phyloP scores from a whole-genome alignment of 228 moss, liverwort and hornwort genomes.

The Sphagnum fallax region DNA sequence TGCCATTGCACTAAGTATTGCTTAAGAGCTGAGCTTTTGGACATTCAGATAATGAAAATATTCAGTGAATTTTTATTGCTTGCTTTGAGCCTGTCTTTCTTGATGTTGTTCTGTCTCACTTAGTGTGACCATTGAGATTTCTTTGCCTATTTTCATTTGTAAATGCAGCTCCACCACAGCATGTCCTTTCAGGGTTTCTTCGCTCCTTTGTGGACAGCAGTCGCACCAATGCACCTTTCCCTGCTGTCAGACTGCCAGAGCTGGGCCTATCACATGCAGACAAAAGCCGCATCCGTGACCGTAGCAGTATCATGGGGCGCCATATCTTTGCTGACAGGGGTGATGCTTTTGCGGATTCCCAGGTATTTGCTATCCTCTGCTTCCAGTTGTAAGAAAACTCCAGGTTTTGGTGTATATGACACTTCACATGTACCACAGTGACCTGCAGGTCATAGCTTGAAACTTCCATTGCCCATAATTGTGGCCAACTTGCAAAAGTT shows the following conservation, averaged over 20 bases:
- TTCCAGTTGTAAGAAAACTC: no score
- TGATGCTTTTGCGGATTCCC: constrained; percentile 72
- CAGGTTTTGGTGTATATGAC: no score
- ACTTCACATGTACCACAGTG: no score
- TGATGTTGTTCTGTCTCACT: no score
- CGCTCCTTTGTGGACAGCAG: constrained; percentile 79
- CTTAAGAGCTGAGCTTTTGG: no score
- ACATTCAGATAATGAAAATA: no score
- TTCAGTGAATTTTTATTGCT: no score
- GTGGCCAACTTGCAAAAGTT: no score
- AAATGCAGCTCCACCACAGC: constrained; percentile 72
- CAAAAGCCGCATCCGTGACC: constrained; percentile 86
- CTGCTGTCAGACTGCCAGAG: constrained; percentile 69
- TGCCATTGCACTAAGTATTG: no score
- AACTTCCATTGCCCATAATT: no score
- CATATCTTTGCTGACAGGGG: constrained; percentile 95
- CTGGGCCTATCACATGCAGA: constrained; percentile 89
- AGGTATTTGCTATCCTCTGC: constrained; percentile 24
- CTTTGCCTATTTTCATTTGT: not conserved
- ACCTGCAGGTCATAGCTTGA: no score
- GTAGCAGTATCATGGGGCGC: constrained; percentile 95
- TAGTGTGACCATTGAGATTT: not conserved
- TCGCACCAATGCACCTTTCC: constrained; percentile 71
- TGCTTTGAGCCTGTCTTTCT: no score
- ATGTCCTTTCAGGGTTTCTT: constrained; percentile 68